Conservation (phyloP, 306 rosid genomes). For the Leucaena leucocephala region DNA sequence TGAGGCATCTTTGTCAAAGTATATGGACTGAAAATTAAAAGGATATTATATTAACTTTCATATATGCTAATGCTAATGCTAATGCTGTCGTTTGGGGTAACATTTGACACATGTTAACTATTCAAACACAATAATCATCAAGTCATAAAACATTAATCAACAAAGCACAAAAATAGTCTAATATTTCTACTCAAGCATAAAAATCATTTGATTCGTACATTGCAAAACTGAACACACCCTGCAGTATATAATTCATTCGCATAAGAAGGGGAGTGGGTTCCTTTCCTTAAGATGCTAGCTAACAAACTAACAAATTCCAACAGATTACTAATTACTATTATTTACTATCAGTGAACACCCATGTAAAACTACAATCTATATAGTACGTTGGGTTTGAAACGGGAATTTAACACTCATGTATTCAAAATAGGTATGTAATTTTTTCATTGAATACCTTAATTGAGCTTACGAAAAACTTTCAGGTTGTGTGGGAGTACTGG, state of each 20-base stretch:
- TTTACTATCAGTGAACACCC: neutral
- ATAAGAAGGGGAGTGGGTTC: neutral
- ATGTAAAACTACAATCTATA: neutral
- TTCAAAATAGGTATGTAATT: neutral
- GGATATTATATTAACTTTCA: neutral
- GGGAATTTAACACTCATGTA: neutral
- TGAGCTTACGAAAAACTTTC: constrained; percentile 49
- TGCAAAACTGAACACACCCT: neutral
- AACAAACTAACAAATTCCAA: neutral
- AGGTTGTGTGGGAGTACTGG: constrained; percentile 49
- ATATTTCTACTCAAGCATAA: neutral
- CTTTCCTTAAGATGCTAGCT: neutral
- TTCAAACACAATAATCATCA: neutral
- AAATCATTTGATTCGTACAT: neutral
- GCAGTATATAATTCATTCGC: neutral
- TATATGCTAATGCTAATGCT: neutral
- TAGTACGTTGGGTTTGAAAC: neutral
- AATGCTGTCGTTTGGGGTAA: neutral
- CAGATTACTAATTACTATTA: neutral
- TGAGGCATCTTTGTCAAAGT: neutral
- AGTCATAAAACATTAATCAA: neutral
- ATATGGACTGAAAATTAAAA: neutral
- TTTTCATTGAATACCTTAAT: constrained; percentile 33
- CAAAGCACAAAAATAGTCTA: neutral
- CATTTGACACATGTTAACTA: neutral